Evolutionary conservation across 306 rosid species (phyloP), one percentile per base, ranked within the genome.

Genomic region (Glycyrrhiza uralensis): DNA sequence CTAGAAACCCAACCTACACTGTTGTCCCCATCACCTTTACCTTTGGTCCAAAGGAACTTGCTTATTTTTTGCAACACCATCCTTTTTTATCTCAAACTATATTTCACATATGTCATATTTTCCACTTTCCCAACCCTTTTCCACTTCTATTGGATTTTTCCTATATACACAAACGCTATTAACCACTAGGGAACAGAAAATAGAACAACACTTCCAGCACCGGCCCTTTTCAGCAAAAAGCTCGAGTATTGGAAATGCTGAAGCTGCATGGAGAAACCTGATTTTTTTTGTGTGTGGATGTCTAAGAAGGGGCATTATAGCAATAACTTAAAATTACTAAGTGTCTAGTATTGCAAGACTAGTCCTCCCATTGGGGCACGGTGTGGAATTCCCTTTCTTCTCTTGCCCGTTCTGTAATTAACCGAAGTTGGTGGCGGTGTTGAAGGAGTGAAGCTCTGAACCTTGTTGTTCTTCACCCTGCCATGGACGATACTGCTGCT

Each of bases 291-390:
- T 80, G 75, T 10, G 32, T 12, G 63, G 42, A 35, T 14, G 36
- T n/a, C n/a, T n/a, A n/a, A n/a, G n/a, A n/a, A 52, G 57, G 85
- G 85, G 77, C 45, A 69, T 42, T 28, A 55, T 41, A 26, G 86
- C 76, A 78, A 78, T 61, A 73, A 66, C 46, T 29, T 47, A 41
- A 52, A 77, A 13, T 11, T 36, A 61, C 45, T 35, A 35, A 8
- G 7, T 14, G 3, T 19, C 80, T 77, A 92, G 65, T 88, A 93
- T 74, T 88, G 86, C 75, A 93, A 77, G 47, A 87, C 69, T 57
- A 93, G 89, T 30, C 89, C 98, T 51, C 98, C 96, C 96, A 93
- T 81, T 6, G 96, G 98, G 28, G 98, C 92, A n/a, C 98, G 80
- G 60, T 90, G 98, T 0, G 98, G 98, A 23, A 93, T 90, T 47